phyloP scores from a whole-genome alignment of 1,284 basidiomycete genomes.

The Hymenochaete sp. region DNA sequence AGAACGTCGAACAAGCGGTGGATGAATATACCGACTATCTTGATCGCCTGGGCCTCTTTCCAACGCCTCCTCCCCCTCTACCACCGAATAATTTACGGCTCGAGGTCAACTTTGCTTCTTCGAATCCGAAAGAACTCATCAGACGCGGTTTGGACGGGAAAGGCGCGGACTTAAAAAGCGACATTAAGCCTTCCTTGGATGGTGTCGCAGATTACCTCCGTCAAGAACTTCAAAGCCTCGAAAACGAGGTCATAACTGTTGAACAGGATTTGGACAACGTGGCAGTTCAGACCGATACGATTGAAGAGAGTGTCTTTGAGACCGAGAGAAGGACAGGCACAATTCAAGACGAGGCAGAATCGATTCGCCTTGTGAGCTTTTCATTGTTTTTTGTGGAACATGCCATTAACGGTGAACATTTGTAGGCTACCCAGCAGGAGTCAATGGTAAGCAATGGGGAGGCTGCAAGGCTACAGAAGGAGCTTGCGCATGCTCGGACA shows the following conservation, averaged over 20 bases:
- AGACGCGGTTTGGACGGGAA: conserved; percentile 17
- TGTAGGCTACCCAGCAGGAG: conserved; percentile 66
- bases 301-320: conserved; percentile 58
- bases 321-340: conserved; percentile 35
- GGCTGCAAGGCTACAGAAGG: conserved; percentile 54
- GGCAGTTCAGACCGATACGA: conserved; percentile 59
- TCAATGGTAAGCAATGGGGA: conserved; percentile 52
- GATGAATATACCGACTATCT: conserved; percentile 67
- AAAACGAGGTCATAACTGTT: conserved; percentile 70
- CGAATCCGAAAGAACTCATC: conserved; percentile 57
- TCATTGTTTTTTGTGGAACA: conserved; percentile 7
- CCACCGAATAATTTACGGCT: conserved; percentile 63
- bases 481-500: conserved; percentile 59
- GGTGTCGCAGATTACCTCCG: conserved; percentile 60
- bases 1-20: conserved; percentile 69
- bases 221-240: conserved; percentile 63
- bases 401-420: conserved; percentile 7
- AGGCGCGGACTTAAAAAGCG: conserved; percentile 59
- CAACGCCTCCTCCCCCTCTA: conserved; percentile 58
- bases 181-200: conserved; percentile 65
- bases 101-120: conserved; percentile 64
- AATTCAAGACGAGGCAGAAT: conserved; percentile 60
- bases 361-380: conserved; percentile 60
- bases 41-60: conserved; percentile 64
- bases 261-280: conserved; percentile 70